Base-by-base conservation (phyloP, 1,284 basidiomycete genomes). In the Moesziomyces sp. region DNA sequence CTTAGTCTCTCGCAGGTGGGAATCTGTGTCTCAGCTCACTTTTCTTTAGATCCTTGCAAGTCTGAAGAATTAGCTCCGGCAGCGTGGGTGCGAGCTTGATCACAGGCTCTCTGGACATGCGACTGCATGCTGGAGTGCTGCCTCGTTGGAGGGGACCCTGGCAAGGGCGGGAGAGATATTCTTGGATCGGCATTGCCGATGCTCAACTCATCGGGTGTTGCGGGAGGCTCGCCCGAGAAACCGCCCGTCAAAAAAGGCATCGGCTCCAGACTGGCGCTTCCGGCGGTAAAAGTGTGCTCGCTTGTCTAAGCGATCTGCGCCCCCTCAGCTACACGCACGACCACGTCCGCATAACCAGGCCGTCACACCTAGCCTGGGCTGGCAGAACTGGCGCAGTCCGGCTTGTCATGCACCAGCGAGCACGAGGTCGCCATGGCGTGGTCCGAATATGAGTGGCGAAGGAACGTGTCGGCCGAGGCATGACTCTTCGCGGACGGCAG, bases 181-280 rank as follows among this genome's bases (percentile, higher is more conserved):
- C 30, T 33, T 2, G 30, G 30, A 33, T 33, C 30, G 30, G 30
- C 30, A 13, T 33, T 33, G 30, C 30, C 30, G 30, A 33, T 33
- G 11, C 30, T 0, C 1, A 13, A 33, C 3, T 5, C 30, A 33
- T 33, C 30, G 30, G 23, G 21, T n/a, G 19, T 21, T 10, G 44
- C 19, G 18, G 44, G n/a, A 9, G 16, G 45, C 45, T 46, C 45
- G 45, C 45, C 45, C 45, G 45, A 46, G 45, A 24, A 46, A 46
- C 21, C 45, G 44, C 21, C 13, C 21, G 19, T 33, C 30, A 33
- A 10, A 13, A 13, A 33, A 10, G 13, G 9, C 30, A 33, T 10
- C 30, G 30, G 30, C 30, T 13, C 30, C 30, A 33, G 30, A 13
- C 30, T 13, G 7, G 30, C 30, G 38, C 38, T 40, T 40, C 38